These are phyloP conservation scores for Piper longum DNA, from an alignment of 164 flowering plant species.

Conservation along the genomic window DNA sequence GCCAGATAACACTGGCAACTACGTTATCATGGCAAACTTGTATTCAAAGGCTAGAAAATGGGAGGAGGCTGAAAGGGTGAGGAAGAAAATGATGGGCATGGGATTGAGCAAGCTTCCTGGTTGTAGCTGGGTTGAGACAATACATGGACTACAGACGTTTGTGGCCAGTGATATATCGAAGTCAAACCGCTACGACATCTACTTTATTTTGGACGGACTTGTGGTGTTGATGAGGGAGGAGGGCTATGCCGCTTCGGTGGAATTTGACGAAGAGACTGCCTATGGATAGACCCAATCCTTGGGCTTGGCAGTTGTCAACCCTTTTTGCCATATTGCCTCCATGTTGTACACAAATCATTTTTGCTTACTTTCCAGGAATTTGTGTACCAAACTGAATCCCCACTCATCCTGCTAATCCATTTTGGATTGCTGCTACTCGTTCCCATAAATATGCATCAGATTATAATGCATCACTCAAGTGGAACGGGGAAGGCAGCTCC, in stretches of 20 bases:
- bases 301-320: no score
- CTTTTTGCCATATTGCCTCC: background rate
- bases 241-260: constrained; percentile 22
- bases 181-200: constrained; percentile 22
- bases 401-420: background rate
- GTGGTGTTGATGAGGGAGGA: constrained; percentile 31
- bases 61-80: constrained; percentile 59
- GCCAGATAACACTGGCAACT: constrained; percentile 66
- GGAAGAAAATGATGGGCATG: constrained; percentile 38
- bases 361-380: background rate
- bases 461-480: background rate
- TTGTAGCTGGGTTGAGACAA: constrained; percentile 56
- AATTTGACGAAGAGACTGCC: constrained; percentile 21
- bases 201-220: constrained; percentile 22
- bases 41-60: constrained; percentile 68
- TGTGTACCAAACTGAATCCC: background rate
- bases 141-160: constrained; percentile 26
- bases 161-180: constrained; percentile 29
- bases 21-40: constrained; percentile 58
- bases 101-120: constrained; percentile 66
- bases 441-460: background rate
- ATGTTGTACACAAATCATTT: background rate
- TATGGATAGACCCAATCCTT: background rate
- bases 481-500: background rate
- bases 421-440: background rate